Base-by-base conservation (phyloP, 805 yeast species). In the Scheffersomyces stipitis region DNA sequence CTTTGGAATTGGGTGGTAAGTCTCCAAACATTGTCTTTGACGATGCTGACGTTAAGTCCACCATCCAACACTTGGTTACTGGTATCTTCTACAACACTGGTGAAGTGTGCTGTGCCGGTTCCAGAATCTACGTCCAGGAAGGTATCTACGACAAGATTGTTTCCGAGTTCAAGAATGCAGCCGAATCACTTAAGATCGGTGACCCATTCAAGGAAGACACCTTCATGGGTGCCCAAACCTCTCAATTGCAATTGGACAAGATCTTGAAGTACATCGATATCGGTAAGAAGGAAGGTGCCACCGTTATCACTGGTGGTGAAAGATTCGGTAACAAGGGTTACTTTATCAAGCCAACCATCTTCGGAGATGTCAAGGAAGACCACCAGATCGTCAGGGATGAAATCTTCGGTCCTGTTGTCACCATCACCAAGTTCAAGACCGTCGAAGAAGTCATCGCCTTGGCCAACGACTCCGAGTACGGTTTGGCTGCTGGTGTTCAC, bases 1-100 rank as follows among this genome's bases (percentile, higher is more conserved):
- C 97, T 30, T 76, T 90, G 60, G 98, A 90, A 72, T 80, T 89
- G 54, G 98, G 98, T 59, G 98, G 98, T 60, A 90, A 90, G 72
- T 89, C 96, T 23, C 96, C 98, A 55, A 81, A 85, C 65, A 80
- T 90, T 51, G 82, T 90, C 33, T 88, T 85, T 58, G 81, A 83
- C 56, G 97, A 90, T 59, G 90, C 91, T 38, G 80, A 90, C 62
- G 60, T 90, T 41, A 80, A 83, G 38, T 72, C 74, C 55, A 86
- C 96, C 34, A 83, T 86, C 34, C 74, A 82, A 51, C 78, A 81
- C 74, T 81, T 88, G 49, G 75, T 85, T 40, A 60, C 75, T 39
- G 96, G 96, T 64, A 89, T 90, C 57, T 87, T 83, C 75, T 87
- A 78, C 77, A 90, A 90, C 75, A 82, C 90, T 57, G 98, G 98